Percentiles rank a stretch among this genome's conserved stretches.
Evolutionary conservation across 2,329 filamentous ascomycete species (phyloP).

Genomic region (Venturia asperata): DNA sequence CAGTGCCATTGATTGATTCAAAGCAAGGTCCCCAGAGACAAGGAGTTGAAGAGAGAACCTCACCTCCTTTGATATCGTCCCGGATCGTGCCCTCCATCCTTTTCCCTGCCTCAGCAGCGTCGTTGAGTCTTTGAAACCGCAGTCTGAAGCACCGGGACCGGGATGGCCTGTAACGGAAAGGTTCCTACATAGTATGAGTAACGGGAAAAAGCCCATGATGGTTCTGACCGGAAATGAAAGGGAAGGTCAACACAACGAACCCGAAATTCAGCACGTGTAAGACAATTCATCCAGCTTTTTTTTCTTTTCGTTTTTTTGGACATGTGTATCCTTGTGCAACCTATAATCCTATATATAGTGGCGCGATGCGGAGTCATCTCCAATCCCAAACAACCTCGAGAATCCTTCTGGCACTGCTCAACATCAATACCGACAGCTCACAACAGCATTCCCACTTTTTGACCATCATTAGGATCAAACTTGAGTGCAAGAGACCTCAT

Average conservation of each 20-base stretch:
- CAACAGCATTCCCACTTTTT: too few species aligned
- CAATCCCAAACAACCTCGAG: too few species aligned
- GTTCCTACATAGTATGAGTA: not conserved
- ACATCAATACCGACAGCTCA: too few species aligned
- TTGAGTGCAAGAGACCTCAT: too few species aligned
- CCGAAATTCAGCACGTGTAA: too few species aligned
- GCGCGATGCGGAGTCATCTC: too few species aligned
- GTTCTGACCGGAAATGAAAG: not conserved
- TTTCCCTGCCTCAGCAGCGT: not conserved
- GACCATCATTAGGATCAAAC: too few species aligned
- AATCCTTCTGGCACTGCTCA: too few species aligned
- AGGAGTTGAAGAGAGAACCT: not conserved
- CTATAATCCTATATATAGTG: too few species aligned
- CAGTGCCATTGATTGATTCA: not conserved
- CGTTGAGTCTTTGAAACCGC: not conserved
- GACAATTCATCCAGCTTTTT: too few species aligned
- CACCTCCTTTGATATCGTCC: not conserved
- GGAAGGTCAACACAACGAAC: not conserved
- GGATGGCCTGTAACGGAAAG: not conserved
- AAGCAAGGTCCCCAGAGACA: not conserved
- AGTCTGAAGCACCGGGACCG: not conserved
- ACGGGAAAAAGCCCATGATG: not conserved
- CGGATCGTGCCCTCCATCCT: not conserved
- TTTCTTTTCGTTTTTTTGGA: too few species aligned
- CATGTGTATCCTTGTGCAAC: not conserved